Evolutionary conservation across 2,329 filamentous ascomycete genomes (phyloP).

Genomic region (Bipolaris sorokiniana): DNA sequence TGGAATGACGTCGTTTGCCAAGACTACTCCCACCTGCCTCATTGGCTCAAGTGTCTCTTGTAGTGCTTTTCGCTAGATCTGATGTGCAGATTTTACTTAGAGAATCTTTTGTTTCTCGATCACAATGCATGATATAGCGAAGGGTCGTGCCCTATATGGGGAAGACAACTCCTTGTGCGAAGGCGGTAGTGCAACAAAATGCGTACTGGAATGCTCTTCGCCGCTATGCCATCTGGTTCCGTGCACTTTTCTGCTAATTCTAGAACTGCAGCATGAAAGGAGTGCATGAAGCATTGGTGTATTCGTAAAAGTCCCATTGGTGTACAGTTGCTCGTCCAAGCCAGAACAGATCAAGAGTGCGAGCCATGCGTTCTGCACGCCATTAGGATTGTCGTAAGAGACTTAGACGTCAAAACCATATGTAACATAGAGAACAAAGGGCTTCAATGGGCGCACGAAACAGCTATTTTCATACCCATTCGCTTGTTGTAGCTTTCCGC

Average conservation of each 20-base stretch:
- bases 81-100: no score
- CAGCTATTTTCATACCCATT: not conserved
- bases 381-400: not conserved
- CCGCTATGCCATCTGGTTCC: not conserved
- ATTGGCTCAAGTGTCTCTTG: slow-evolving; percentile 2
- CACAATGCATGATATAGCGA: not conserved
- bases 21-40: slow-evolving; percentile 25
- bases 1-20: slow-evolving; percentile 33
- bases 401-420: no score
- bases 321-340: not conserved
- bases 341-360: not conserved
- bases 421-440: no score
- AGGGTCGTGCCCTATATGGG: not conserved
- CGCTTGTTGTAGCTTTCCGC: not conserved
- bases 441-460: not conserved
- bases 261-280: not conserved
- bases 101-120: not conserved
- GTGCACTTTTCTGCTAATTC: not conserved
- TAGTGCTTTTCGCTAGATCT: no score
- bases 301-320: not conserved
- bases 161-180: not conserved
- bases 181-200: not conserved
- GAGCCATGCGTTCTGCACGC: not conserved
- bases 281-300: not conserved
- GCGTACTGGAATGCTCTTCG: no score